Evolutionary conservation across 1,284 basidiomycete genomes (phyloP).

Genomic region (Tylopilus sp.): DNA sequence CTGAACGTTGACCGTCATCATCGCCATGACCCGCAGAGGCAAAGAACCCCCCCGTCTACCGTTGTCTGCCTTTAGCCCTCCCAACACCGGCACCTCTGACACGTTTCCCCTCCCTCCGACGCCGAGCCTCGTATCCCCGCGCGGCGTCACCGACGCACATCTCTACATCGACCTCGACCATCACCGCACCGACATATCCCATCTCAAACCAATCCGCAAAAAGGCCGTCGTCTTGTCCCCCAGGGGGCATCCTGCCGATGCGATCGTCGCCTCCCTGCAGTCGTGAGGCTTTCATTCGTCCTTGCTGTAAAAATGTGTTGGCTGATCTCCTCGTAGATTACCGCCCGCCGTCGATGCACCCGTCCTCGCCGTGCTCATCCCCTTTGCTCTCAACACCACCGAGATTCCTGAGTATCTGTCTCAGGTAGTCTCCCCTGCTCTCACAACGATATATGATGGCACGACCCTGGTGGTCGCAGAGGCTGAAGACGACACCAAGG

Average conservation of each 20-base stretch:
- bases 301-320: not conserved
- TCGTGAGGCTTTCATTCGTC: constrained; percentile 18
- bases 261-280: constrained; percentile 12
- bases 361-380: constrained; percentile 51
- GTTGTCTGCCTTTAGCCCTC: constrained; percentile 65
- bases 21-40: constrained; percentile 44
- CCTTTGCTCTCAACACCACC: constrained; percentile 52
- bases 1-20: not conserved
- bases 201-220: constrained; percentile 32
- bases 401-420: constrained; percentile 41
- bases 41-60: constrained; percentile 66
- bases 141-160: constrained; percentile 62
- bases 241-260: constrained; percentile 5
- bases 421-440: constrained; percentile 43
- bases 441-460: constrained; percentile 53
- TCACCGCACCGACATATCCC: constrained; percentile 50
- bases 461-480: constrained; percentile 40
- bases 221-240: constrained; percentile 37
- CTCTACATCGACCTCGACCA: constrained; percentile 37
- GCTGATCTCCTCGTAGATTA: constrained; percentile 32
- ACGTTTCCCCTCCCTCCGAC: constrained; percentile 65
- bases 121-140: constrained; percentile 61
- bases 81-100: constrained; percentile 61
- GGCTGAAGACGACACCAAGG: constrained; percentile 15
- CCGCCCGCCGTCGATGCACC: constrained; percentile 34